Percentiles rank a stretch among this genome's conserved stretches.
Conservation (phyloP, 805 yeast species). For the Starmera quercuum region DNA sequence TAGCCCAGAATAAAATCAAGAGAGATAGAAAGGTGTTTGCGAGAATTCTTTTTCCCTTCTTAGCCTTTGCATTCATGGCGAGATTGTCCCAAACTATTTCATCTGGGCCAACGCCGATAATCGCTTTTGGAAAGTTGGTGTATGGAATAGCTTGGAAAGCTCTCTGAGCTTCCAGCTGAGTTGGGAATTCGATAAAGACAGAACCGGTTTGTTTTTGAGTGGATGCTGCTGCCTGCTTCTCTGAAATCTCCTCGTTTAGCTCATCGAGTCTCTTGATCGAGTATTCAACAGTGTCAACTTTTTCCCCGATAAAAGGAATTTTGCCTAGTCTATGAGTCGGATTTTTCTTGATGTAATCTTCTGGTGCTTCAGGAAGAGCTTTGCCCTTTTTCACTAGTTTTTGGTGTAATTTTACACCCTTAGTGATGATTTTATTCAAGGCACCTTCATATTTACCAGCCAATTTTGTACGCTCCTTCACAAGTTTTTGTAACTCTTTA, state of each 20-base stretch:
- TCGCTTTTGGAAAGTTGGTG: conserved; percentile 33
- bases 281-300: conserved; percentile 78
- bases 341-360: conserved; percentile 71
- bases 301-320: conserved; percentile 65
- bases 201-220: conserved; percentile 50
- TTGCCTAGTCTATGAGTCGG: conserved; percentile 71
- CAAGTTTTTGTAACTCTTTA: conserved; percentile 44
- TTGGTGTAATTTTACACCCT: conserved; percentile 47
- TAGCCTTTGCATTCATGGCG: conserved; percentile 45
- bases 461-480: conserved; percentile 57
- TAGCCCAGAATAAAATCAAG: conserved; percentile 84
- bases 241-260: conserved; percentile 56
- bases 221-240: conserved; percentile 46
- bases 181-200: conserved; percentile 73
- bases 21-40: conserved; percentile 60
- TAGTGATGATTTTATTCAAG: conserved; percentile 50
- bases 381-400: conserved; percentile 53
- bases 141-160: conserved; percentile 79
- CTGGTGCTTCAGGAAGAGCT: conserved; percentile 43
- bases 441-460: conserved; percentile 57
- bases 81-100: conserved; percentile 83
- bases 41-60: conserved; percentile 46
- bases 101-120: conserved; percentile 65
- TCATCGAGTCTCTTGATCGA: conserved; percentile 61
- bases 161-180: conserved; percentile 81